A percentile compares a stretch with the other conserved stretches of the same genome.
These are phyloP conservation scores for Zizania latifolia DNA, from an alignment of 176 grass and related monocot species.

Conservation along the genomic window DNA sequence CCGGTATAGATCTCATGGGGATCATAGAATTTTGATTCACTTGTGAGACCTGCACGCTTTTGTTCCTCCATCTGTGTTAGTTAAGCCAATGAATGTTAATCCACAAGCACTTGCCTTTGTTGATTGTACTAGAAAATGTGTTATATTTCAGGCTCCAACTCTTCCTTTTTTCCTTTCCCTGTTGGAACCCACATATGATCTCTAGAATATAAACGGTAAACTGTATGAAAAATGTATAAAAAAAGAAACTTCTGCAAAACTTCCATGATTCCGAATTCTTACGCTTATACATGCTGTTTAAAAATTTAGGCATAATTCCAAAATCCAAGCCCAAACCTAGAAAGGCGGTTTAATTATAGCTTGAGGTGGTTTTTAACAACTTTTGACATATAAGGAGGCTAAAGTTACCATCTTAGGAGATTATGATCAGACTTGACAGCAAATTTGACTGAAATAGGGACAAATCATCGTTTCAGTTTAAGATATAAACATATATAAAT, in stretches of 20 bases:
- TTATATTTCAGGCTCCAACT: neutral
- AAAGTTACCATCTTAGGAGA: neutral
- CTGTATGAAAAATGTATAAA: neutral
- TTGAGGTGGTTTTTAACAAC: neutral
- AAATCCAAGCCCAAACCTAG: neutral
- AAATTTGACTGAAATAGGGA: neutral
- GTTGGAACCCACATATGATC: slow-evolving; percentile 9
- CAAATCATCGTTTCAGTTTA: neutral
- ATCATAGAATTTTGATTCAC: slow-evolving; percentile 6
- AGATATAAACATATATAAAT: neutral
- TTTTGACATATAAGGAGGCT: neutral
- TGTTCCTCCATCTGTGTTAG: neutral
- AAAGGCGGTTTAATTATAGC: neutral
- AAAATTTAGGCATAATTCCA: neutral
- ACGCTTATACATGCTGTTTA: neutral
- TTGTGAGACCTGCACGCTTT: neutral
- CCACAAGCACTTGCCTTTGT: neutral
- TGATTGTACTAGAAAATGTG: slow-evolving; percentile 7
- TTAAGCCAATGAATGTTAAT: neutral
- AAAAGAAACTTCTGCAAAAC: neutral
- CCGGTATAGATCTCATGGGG: neutral
- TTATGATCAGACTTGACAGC: neutral
- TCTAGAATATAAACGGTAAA: slow-evolving; percentile 10
- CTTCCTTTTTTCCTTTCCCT: neutral
- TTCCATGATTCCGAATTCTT: neutral